Evolutionary conservation across 176 grass and related monocot genomes (phyloP), one percentile per base, ranked within the genome.

Genomic region (Aechmea fasciata): DNA sequence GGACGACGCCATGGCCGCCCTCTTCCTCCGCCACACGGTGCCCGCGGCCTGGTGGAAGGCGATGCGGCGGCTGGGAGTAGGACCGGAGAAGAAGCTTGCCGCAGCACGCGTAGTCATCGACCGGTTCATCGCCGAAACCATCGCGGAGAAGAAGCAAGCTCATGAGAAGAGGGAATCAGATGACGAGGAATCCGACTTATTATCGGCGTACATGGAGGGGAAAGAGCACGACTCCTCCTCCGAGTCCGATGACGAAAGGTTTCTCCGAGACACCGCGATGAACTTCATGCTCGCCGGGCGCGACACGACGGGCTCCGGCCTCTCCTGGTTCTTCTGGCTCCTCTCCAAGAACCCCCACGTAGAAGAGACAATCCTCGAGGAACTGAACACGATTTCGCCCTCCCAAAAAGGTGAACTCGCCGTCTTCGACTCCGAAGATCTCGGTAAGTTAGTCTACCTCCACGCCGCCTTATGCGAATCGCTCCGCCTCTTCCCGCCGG

Each of bases 271-370:
- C 74, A 96, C 87, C 2, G 73, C 82, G 15, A 55, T 96, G 48
- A 96, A 87, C 77, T 83, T 96, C 22, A 41, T 91, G 71, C 82
- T 96, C 52, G 91, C 87, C 47, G 91, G 91, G 7, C 80, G 91
- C 12, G 91, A 96, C 70, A 96, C 91, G 0, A 91, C 82, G 7
- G 91, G 87, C 23, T 65, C 82, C 1, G 91, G 79, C 66, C 85
- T 96, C 48, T 83, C 91, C 13, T 96, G 87, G 87, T 96, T 96
- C 64, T 85, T 91, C 69, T 91, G 89, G 85, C 67, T 88, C 11
- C 19, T 96, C 26, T 28, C 82, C 11, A 72, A 84, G 70, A 83
- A 96, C 69, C 87, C 82, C 14, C 57, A 63, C 15, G 87, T 83
- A 2, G 85, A 91, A 70, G 49, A 69, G 50, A 88, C 77, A 9